These are phyloP conservation scores for Chenopodium suecicum DNA, from an alignment of 148 eudicot species.

Conservation along the genomic window DNA sequence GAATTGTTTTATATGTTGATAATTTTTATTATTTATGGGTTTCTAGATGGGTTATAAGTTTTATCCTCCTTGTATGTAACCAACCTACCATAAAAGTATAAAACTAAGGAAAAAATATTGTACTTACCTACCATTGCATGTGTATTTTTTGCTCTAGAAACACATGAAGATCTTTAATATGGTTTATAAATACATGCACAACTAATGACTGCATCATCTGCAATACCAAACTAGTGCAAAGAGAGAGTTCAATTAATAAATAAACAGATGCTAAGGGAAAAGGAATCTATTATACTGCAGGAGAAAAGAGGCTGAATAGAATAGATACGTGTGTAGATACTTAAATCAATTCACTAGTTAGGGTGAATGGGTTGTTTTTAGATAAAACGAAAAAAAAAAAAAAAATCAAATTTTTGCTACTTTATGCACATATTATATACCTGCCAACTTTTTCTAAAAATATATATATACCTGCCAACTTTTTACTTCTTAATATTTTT, in stretches of 20 bases:
- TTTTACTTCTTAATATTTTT: too few relatives aligned
- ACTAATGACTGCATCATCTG: not conserved
- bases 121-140: not conserved
- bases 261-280: not conserved
- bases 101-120: not conserved
- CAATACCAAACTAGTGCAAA: not conserved
- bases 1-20: not conserved
- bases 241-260: not conserved
- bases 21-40: not conserved
- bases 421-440: too few relatives aligned
- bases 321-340: not conserved
- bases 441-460: not conserved
- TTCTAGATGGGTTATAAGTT: not conserved
- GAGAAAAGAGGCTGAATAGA: not conserved
- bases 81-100: too few relatives aligned
- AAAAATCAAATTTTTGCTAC: too few relatives aligned
- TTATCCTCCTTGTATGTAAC: not conserved
- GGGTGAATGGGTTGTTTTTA: not conserved
- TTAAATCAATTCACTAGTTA: not conserved
- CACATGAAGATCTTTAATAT: not conserved
- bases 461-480: not conserved
- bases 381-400: too few relatives aligned
- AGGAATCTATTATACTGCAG: not conserved
- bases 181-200: not conserved
- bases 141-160: not conserved